Evolutionary conservation across 257 asterid species (phyloP), one percentile per base, ranked within the genome.

Genomic region (Oldenlandia corymbosa): DNA sequence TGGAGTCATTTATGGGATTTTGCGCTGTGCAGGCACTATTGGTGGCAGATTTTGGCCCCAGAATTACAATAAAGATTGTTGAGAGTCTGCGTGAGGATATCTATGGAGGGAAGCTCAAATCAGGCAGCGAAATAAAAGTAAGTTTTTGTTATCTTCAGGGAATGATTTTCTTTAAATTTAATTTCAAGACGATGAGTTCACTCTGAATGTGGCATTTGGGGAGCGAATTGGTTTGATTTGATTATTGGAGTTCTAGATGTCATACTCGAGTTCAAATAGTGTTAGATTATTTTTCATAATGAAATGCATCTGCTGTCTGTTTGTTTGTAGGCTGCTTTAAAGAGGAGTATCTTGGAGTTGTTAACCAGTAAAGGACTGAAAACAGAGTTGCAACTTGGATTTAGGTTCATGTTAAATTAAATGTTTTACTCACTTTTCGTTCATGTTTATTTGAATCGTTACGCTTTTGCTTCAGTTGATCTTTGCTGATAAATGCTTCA

Each of bases 31-130:
- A 90, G 99, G 95, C 78, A 55, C 75, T 93, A 28, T 64, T 93
- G 75, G 95, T 90, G 51, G 84, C 97, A 46, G 97, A 93, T 87
- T 93, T 93, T 76, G 99, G 97, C 61, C 99, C 99, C 21, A 83
- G 81, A 80, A 87, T 85, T 68, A 85, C 99, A 7, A 17, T 93
- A 32, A 93, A 93, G 83, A 85, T 93, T 34, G 95, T 93, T 71
- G 99, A 93, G 62, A 81, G 88, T 69, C 82, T 93, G 72, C 78
- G 97, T 80, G 96, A 87, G 65, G 99, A 93, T 83, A 90, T 87
- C 73, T 85, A 90, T 36, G 80, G 87, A 2, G 99, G 97, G 62
- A 90, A 83, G 75, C 92, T 93, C 82, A 93, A 93, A 80, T 84
- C 96, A 10, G 96, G 98, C 66, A 73, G 79, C 59, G 96, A 93